phyloP scores from a whole-genome alignment of 2,329 filamentous ascomycete genomes.

The Leptographium lundbergii region DNA sequence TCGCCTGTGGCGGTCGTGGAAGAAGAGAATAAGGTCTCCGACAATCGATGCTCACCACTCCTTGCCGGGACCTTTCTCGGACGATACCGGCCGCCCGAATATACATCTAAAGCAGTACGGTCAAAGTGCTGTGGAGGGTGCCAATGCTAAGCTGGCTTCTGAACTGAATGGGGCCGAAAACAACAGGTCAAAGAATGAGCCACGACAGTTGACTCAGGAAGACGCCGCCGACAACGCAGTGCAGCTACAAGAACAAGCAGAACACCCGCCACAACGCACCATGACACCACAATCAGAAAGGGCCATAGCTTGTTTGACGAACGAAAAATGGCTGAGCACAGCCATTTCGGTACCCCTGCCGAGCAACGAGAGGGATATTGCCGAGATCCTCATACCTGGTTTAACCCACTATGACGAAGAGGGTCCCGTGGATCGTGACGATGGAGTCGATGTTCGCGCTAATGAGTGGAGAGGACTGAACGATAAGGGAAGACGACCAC shows the following conservation, averaged over 20 bases:
- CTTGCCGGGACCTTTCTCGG: conserved; percentile 35
- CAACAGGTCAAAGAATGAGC: neutral
- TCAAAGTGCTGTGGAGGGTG: conserved; percentile 5
- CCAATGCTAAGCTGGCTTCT: neutral
- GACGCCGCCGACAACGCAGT: conserved; percentile 19
- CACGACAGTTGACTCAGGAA: conserved; percentile 3
- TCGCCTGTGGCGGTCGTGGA: conserved; percentile 88
- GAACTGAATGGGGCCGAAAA: neutral
- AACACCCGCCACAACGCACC: neutral
- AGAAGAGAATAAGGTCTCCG: conserved; percentile 63
- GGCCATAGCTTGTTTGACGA: neutral
- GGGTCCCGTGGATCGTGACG: conserved; percentile 43
- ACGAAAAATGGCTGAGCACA: conserved; percentile 27
- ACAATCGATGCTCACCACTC: conserved; percentile 30
- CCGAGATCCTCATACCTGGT: conserved; percentile 71
- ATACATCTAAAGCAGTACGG: conserved; percentile 26
- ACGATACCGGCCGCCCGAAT: conserved; percentile 25
- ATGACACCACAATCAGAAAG: neutral
- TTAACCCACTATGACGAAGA: conserved; percentile 52
- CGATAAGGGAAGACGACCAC: conserved; percentile 25
- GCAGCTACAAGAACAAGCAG: neutral
- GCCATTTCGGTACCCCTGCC: conserved; percentile 58
- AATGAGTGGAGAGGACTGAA: conserved; percentile 17
- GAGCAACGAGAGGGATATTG: conserved; percentile 51
- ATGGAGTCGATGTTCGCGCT: neutral